phyloP scores from a whole-genome alignment of 768 basidiomycete genomes.

The Tricholoma furcatifolium region DNA sequence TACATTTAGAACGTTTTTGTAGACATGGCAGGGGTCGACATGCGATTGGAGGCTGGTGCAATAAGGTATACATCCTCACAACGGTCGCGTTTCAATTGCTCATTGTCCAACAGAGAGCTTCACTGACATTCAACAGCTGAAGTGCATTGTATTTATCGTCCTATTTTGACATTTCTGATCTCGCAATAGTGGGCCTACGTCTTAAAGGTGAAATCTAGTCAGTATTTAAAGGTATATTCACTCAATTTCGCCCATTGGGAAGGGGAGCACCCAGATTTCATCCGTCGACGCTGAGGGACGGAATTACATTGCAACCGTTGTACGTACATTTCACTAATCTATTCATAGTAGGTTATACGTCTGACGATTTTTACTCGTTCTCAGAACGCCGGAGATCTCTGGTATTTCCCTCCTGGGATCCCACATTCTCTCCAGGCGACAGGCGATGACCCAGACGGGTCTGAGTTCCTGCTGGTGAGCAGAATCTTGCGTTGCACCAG shows the following conservation, averaged over 20 bases:
- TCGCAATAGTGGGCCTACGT: constrained; percentile 48
- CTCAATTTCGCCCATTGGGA: background rate
- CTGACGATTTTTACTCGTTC: background rate
- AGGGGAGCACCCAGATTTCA: constrained; percentile 50
- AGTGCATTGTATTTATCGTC: constrained; percentile 19
- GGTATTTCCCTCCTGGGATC: constrained; percentile 57
- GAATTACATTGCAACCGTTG: constrained; percentile 50
- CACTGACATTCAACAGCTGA: constrained; percentile 55
- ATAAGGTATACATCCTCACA: too few relatives aligned
- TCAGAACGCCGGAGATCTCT: constrained; percentile 47
- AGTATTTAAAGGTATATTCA: too few relatives aligned
- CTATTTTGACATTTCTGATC: constrained; percentile 9
- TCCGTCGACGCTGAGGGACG: constrained; percentile 46
- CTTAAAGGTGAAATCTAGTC: constrained; percentile 29
- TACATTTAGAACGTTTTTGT: background rate
- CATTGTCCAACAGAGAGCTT: constrained; percentile 35
- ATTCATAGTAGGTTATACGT: background rate
- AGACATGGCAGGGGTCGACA: constrained; percentile 49
- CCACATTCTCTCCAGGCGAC: constrained; percentile 58
- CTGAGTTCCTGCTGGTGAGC: constrained; percentile 51
- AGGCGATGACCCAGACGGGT: constrained; percentile 39
- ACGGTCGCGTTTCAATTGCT: constrained; percentile 1
- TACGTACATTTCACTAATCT: constrained; percentile 23
- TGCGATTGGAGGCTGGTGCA: constrained; percentile 50
- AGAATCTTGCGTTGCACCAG: background rate